Conservation (phyloP, 2,329 filamentous ascomycete species). For the Trichoderma guizhouense region DNA sequence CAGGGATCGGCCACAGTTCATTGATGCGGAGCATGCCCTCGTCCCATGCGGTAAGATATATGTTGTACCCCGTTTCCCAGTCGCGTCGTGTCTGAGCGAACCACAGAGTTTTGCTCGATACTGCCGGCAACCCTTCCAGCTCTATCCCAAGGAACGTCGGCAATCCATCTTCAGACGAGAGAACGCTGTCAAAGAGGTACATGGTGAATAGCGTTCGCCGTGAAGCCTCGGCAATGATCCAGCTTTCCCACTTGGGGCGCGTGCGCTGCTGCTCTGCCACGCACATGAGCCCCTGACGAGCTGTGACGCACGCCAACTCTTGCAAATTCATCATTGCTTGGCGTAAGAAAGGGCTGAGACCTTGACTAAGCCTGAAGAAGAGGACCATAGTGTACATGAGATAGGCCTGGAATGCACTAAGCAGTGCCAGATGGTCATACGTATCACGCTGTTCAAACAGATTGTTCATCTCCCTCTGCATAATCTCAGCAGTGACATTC, state of each 20-base stretch:
- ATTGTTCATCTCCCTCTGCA: conserved; percentile 43
- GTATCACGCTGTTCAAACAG: conserved; percentile 30
- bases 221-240: conserved; percentile 53
- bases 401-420: conserved; percentile 51
- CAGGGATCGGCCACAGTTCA: conserved; percentile 47
- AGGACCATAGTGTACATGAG: conserved; percentile 50
- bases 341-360: conserved; percentile 33
- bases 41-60: conserved; percentile 40
- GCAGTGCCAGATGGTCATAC: conserved; percentile 29
- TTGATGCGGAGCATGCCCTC: conserved; percentile 43
- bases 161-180: conserved; percentile 41
- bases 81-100: conserved; percentile 30
- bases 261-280: conserved; percentile 36
- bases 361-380: conserved; percentile 39
- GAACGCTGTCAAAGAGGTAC: conserved; percentile 52
- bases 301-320: conserved; percentile 43
- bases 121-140: conserved; percentile 42
- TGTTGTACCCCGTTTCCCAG: conserved; percentile 46
- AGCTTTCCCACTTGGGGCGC: conserved; percentile 49
- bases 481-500: conserved; percentile 29
- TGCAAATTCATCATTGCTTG: conserved; percentile 49
- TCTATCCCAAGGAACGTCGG: conserved; percentile 50
- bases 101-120: conserved; percentile 44
- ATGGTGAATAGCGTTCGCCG: conserved; percentile 49
- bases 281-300: conserved; percentile 43